Base-by-base conservation (phyloP, 805 yeast genomes). In the Metschnikowia santaceciliae region DNA sequence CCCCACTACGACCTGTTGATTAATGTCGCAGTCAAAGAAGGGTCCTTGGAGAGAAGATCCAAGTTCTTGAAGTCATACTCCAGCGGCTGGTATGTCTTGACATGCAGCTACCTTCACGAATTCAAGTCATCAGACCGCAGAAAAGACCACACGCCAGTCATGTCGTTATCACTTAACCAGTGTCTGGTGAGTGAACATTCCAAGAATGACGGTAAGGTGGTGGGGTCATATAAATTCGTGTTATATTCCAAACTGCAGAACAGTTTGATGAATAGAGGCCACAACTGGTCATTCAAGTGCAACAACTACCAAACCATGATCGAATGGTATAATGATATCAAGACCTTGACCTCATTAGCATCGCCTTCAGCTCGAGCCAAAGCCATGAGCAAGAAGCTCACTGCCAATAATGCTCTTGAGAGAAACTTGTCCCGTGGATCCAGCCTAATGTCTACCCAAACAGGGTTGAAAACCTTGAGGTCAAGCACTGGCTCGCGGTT, bases 201-300 rank as follows among this genome's bases (percentile, higher is more conserved):
- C 11, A 82, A 83, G 64, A 83, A 82, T 60, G 89, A 86, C 57
- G 81, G 84, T 26, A 74, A 70, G 47, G 66, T 75, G 36, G 72
- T 78, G 15, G 81, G 79, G 46, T 75, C 80, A 3, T 83, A 83
- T 65, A 90, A 90, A 70, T 94, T 92, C 68, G 88, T 90, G 10
- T 72, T 92, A 54, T 82, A 80, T 56, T 82, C 90, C 15, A 88
- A 86, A 61, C 73, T 66, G 64, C 83, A 84, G 55, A 81, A 83
- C 54, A 94, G 94, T 13, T 71, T 86, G 53, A 76, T 89, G 55
- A 85, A 83, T 54, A 78, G 89, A 61, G 88, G 90, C 40, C 97
- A 91, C 70, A 90, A 90, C 61, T 90, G 94, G 89, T 94, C 91
- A n/a, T 91, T 92, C 73, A 79, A 96, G 57, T 85, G 95, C n/a